phyloP scores from a whole-genome alignment of 345 rosid species.

The Eucalyptus microcorys region DNA sequence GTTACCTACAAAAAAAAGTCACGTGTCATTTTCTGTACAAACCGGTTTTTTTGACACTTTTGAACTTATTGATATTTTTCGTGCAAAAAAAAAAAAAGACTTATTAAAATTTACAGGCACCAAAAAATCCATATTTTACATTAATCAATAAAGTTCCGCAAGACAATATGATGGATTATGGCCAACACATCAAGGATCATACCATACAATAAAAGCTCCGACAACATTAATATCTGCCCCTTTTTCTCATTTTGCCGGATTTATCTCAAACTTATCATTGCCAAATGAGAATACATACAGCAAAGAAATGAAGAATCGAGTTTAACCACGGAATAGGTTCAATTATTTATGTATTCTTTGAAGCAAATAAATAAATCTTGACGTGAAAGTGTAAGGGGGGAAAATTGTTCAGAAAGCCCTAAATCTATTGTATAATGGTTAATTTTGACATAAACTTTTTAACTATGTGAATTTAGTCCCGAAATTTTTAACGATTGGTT shows the following conservation, averaged over 20 bases:
- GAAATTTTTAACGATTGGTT: background rate
- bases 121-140: background rate
- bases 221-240: background rate
- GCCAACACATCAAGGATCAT: background rate
- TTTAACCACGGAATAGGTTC: background rate
- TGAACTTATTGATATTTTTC: too few relatives aligned
- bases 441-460: background rate
- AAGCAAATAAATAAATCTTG: background rate
- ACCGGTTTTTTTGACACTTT: too few relatives aligned
- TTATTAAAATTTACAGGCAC: background rate
- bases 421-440: background rate
- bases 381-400: too few relatives aligned
- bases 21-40: too few relatives aligned
- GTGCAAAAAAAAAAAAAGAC: too few relatives aligned
- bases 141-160: background rate
- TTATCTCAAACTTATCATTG: background rate
- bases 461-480: background rate
- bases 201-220: background rate
- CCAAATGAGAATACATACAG: background rate
- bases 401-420: background rate
- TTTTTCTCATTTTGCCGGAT: background rate
- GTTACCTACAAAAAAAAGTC: too few relatives aligned
- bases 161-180: background rate
- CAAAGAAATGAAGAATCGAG: background rate
- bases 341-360: background rate